Base-by-base conservation (phyloP, 495 filamentous ascomycete genomes). In the Copromyces sp. region DNA sequence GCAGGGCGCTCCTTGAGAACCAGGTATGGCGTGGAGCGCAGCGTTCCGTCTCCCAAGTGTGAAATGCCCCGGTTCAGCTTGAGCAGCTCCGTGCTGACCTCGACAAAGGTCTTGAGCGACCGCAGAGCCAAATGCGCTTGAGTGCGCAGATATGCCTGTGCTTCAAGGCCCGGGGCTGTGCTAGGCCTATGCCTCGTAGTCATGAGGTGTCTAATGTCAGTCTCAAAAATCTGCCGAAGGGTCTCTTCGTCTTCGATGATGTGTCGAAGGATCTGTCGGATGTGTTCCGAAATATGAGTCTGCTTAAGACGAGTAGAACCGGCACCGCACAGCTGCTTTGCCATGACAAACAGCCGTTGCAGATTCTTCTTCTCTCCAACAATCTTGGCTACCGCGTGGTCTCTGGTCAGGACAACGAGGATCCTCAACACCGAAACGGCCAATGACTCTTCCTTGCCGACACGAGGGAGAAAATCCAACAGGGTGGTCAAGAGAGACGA, bases 241-340 rank as follows among this genome's bases (percentile, higher is more conserved):
- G 91, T 95, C 68, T 93, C 89, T 70, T 95, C 94, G 76, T 99
- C 96, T 81, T 99, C 95, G 45, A 98, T 87, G 17, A 98, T 91
- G 78, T 99, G 95, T 32, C 96, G 89, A 68, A 99, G 84, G 68
- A 98, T 90, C 32, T 96, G 83, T 88, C 98, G 91, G 71, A 98
- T 90, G 75, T 84, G 80, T 45, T 84, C 81, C 5, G 82, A 77
- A 68, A 86, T 83, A 68, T 79, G 78, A 9, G 90, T 87, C 75
- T 90, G 90, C 76, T 92, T 93, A 6, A 98, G 86, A 69, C 90
- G 90, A 32, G 90, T 85, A 71, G 92, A 92, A 29, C 89, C 91
- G 37, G 88, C 86, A 37, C 91, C 92, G 32, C 93, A 91, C 53
- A 97, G 87, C 77, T 97, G 94, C 79, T 94, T 95, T 47, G 96